Conservation (phyloP, 495 filamentous ascomycete genomes). For the Astrocystis sublimbata region DNA sequence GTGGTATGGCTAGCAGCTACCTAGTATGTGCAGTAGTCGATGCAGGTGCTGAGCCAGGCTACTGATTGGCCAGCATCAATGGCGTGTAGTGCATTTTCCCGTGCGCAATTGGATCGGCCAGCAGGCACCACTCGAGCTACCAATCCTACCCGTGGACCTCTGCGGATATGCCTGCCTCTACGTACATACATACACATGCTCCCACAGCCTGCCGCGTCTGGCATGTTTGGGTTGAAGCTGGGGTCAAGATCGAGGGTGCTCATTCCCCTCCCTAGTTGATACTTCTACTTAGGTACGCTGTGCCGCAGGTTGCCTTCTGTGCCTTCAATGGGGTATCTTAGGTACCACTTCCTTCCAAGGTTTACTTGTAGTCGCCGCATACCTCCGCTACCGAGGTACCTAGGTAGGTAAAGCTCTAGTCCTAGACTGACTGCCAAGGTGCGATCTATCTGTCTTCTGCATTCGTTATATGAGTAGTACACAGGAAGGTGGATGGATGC, state of each 20-base stretch:
- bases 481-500: too few species aligned
- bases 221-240: too few species aligned
- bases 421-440: neutral
- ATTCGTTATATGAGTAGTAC: neutral
- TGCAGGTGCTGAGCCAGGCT: neutral
- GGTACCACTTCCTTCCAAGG: too few species aligned
- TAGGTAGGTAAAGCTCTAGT: too few species aligned
- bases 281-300: neutral
- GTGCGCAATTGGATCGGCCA: neutral
- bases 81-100: constrained; percentile 12
- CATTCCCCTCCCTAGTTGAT: neutral
- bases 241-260: neutral
- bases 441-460: neutral
- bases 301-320: too few species aligned
- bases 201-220: constrained; percentile 8
- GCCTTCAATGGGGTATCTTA: too few species aligned
- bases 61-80: constrained; percentile 4
- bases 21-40: constrained; percentile 11
- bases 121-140: too few species aligned
- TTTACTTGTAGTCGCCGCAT: too few species aligned
- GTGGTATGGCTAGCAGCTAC: constrained; percentile 14
- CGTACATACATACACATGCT: too few species aligned
- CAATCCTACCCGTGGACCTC: too few species aligned
- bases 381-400: too few species aligned
- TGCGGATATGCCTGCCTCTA: too few species aligned